Conservation (phyloP, 2,329 filamentous ascomycete genomes). For the Monosporascus sp. region DNA sequence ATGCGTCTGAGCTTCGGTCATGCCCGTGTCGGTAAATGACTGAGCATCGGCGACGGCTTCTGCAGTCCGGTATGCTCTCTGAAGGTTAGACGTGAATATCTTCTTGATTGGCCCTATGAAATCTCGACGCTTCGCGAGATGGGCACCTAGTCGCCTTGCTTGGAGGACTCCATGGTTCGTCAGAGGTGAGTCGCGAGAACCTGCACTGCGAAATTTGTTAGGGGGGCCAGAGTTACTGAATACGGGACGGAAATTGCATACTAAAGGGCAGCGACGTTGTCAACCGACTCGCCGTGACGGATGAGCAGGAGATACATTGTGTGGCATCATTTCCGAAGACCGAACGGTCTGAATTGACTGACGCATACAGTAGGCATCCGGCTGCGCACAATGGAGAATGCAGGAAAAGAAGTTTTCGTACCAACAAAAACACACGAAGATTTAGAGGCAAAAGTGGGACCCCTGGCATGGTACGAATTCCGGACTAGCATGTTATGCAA, state of each 20-base stretch:
- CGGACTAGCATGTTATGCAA: no score
- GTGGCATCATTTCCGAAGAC: slow-evolving; percentile 13
- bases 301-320: slow-evolving; percentile 63
- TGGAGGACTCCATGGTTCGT: slow-evolving; percentile 80
- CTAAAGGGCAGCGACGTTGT: slow-evolving; percentile 79
- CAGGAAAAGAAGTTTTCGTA: no score
- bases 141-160: slow-evolving; percentile 62
- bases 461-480: no score
- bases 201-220: slow-evolving; percentile 53
- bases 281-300: slow-evolving; percentile 84
- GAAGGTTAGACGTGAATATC: slow-evolving; percentile 73
- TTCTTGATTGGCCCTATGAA: slow-evolving; percentile 42
- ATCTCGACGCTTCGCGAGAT: slow-evolving; percentile 42
- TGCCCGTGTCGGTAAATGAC: slow-evolving; percentile 3
- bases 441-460: no score
- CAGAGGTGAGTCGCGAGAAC: slow-evolving; percentile 71
- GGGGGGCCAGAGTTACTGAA: slow-evolving; percentile 6
- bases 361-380: no score
- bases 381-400: no score
- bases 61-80: slow-evolving; percentile 68
- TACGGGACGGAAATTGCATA: slow-evolving; percentile 32
- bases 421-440: no score
- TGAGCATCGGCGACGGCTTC: slow-evolving; percentile 58
- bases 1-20: neutral
- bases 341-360: neutral